Evolutionary conservation across 208 protist species (phyloP).

Genomic region (Crithidia brevicula): DNA sequence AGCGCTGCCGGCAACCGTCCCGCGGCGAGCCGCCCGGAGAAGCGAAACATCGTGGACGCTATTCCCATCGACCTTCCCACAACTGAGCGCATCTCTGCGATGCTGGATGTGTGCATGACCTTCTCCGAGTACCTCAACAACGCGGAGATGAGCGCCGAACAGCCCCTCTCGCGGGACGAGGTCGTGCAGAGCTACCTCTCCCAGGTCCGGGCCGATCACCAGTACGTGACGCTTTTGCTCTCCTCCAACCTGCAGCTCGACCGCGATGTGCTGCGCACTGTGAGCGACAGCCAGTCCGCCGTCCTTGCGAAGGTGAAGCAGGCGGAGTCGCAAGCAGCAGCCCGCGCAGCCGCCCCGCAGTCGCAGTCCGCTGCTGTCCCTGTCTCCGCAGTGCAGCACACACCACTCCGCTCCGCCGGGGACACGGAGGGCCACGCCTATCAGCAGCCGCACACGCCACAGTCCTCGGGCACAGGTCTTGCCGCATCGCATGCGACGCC

Average conservation of each 20-base stretch:
- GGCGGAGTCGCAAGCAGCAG: not conserved
- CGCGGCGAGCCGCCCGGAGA: conserved; percentile 18
- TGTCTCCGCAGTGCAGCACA: not conserved
- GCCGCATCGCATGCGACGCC: conserved; percentile 9
- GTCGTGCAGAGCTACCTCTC: conserved; percentile 58
- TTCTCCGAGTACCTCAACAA: conserved; percentile 85
- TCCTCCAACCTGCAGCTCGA: conserved; percentile 65
- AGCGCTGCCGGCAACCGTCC: not conserved
- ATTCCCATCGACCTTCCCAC: conserved; percentile 69
- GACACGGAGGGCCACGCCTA: conserved; percentile 18
- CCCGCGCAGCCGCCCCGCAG: not conserved
- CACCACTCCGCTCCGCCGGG: conserved; percentile 21
- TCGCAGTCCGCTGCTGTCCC: not conserved
- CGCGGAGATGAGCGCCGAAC: conserved; percentile 39
- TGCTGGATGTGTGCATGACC: conserved; percentile 81
- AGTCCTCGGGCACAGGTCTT: not conserved
- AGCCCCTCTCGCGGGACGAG: conserved; percentile 50
- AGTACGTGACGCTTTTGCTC: conserved; percentile 60
- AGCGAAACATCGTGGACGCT: conserved; percentile 50
- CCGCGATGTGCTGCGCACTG: conserved; percentile 56
- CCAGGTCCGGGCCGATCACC: conserved; percentile 62
- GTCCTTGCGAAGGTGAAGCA: conserved; percentile 45
- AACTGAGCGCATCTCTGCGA: conserved; percentile 56
- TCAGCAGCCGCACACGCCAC: not conserved
- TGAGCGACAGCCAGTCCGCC: conserved; percentile 59